Base-by-base conservation (phyloP, 1,284 basidiomycete genomes). In the Peniophora sp. region DNA sequence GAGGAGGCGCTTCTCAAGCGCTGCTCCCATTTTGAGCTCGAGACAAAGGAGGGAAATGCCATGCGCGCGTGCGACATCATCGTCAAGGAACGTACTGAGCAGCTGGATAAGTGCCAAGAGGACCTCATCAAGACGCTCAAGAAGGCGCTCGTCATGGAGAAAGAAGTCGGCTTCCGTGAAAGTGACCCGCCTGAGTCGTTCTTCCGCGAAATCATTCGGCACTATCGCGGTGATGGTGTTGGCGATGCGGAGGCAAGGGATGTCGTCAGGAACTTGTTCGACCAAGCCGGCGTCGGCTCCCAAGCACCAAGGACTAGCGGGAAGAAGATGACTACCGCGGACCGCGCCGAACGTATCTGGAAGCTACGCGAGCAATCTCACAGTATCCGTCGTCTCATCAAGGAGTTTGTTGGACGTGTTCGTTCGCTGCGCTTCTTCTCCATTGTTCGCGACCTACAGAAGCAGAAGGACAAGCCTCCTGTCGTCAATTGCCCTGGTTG, bases 61-160 rank as follows among this genome's bases (percentile, higher is more conserved):
- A 87, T 89, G 78, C 91, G 89, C 62, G 92, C 92, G 3, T 97
- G 93, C 66, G 89, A 96, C 59, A 82, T 92, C 59, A 96, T 97
- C 58, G 86, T 95, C 49, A 67, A 79, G 52, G 90, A 92, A 57
- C 88, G 93, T 47, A 78, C 78, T 49, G 76, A 75, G 52, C 93
- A 97, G 62, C 74, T 92, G 39, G 78, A 85, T 19, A 82, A 85
- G 45, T 96, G 92, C 66, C 85, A 84, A 60, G 67, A 70, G 2
- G 90, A 96, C 52, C 73, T 97, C 19, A 70, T 81, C 47, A 66
- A 72, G 48, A 81, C 83, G 39, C 73, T 96, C 58, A 73, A 79
- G 55, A 73, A 78, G 1, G 84, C 85, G 0, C 74, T 89, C 34
- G 74, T 75, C 56, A 74, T 78, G 55, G 85, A 90, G 66, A 81